A percentile compares a stretch with the other conserved stretches of the same genome.
Conservation (phyloP, 768 basidiomycete species). For the Lyophyllum decastes region DNA sequence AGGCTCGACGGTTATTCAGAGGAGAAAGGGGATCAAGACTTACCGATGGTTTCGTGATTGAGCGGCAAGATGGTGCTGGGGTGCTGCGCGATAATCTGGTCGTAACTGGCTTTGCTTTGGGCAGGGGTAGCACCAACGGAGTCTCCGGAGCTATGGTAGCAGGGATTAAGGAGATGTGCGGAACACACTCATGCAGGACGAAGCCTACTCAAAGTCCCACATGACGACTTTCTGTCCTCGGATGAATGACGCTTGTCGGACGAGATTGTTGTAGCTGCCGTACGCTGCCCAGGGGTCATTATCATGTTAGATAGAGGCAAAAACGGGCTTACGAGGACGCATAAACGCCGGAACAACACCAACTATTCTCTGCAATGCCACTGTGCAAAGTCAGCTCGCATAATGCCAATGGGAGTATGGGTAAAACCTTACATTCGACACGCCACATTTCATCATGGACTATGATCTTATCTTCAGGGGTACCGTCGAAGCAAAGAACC, state of each 20-base stretch:
- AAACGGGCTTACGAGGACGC: slow-evolving; percentile 39
- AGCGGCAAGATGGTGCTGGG: slow-evolving; percentile 39
- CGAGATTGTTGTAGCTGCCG: slow-evolving; percentile 49
- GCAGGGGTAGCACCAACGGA: slow-evolving; percentile 34
- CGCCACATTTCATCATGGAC: slow-evolving; percentile 48
- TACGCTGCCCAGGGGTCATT: slow-evolving; percentile 29
- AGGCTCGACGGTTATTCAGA: background rate
- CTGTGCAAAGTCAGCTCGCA: slow-evolving; percentile 19
- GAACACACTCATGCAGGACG: background rate
- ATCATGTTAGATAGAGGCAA: too few relatives aligned
- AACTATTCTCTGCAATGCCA: slow-evolving; percentile 41
- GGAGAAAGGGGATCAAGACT: background rate
- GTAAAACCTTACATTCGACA: slow-evolving; percentile 37
- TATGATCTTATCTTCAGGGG: slow-evolving; percentile 10
- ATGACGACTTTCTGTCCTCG: slow-evolving; percentile 37
- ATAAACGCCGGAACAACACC: slow-evolving; percentile 48
- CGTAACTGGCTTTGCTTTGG: slow-evolving; percentile 33
- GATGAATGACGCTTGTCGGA: slow-evolving; percentile 34
- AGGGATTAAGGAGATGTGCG: background rate
- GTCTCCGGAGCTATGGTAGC: slow-evolving; percentile 33
- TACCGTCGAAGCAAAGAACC: background rate
- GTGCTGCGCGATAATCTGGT: slow-evolving; percentile 24
- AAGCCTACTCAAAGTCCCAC: slow-evolving; percentile 33
- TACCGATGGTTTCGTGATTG: slow-evolving; percentile 44
- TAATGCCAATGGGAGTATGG: background rate